Conservation (phyloP, 352 stramenopile species). For the Phytopythium kandeliae region DNA sequence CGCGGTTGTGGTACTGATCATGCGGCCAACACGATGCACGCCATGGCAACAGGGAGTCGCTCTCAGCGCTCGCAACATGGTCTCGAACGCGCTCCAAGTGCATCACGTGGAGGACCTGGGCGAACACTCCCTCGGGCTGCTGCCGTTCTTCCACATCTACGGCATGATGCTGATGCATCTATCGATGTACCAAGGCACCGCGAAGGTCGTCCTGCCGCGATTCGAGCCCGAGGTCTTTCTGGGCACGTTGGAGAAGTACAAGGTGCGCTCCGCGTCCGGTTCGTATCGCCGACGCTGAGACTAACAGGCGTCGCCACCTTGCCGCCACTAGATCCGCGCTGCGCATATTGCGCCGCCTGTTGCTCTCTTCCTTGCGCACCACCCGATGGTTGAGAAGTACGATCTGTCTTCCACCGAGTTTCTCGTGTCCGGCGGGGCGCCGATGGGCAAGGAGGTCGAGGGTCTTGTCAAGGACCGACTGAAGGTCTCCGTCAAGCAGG, state of each 20-base stretch:
- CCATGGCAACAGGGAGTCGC: slow-evolving; percentile 36
- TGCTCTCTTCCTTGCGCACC: slow-evolving; percentile 77
- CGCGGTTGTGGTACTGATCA: no score
- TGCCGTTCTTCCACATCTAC: slow-evolving; percentile 97
- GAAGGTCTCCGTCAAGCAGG: slow-evolving; percentile 36
- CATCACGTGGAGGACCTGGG: slow-evolving; percentile 58
- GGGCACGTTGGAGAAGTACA: slow-evolving; percentile 60
- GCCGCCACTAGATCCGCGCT: slow-evolving; percentile 18
- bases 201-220: slow-evolving; percentile 81
- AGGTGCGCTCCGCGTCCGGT: slow-evolving; percentile 15
- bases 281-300: not conserved
- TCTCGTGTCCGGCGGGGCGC: slow-evolving; percentile 83
- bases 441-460: slow-evolving; percentile 80
- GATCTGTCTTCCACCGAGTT: slow-evolving; percentile 78
- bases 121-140: slow-evolving; percentile 41
- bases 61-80: slow-evolving; percentile 86
- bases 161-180: slow-evolving; percentile 82
- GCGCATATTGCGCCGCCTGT: slow-evolving; percentile 86
- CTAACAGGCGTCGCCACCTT: not conserved
- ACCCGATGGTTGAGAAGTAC: slow-evolving; percentile 90
- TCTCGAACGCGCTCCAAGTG: slow-evolving; percentile 87
- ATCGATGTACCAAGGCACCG: slow-evolving; percentile 67
- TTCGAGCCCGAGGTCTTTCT: slow-evolving; percentile 91
- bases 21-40: no score
- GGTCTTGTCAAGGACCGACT: slow-evolving; percentile 66